These are phyloP conservation scores for Rutstroemia sydowiana DNA, from an alignment of 2,329 filamentous ascomycete genomes.

Conservation along the genomic window DNA sequence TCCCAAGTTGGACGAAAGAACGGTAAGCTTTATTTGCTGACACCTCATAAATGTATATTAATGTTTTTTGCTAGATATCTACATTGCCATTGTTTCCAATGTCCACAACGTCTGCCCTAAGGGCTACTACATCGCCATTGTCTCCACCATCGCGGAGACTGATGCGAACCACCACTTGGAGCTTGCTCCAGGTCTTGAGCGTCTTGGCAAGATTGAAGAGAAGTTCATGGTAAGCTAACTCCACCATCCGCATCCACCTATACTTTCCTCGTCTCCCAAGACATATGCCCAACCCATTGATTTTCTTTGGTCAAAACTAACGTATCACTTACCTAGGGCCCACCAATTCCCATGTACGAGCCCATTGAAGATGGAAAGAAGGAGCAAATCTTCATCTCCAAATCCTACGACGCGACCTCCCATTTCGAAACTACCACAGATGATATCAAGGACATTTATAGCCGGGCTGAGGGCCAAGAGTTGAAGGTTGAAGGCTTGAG, in stretches of 20 bases:
- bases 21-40: slow-evolving; percentile 31
- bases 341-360: slow-evolving; percentile 90
- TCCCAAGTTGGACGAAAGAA: slow-evolving; percentile 96
- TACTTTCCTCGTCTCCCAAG: neutral
- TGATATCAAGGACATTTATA: slow-evolving; percentile 92
- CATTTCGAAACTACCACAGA: slow-evolving; percentile 92
- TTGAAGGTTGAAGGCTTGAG: slow-evolving; percentile 59
- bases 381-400: slow-evolving; percentile 95
- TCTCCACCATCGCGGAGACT: slow-evolving; percentile 92
- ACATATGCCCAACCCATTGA: no score
- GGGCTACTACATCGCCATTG: slow-evolving; percentile 98
- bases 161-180: slow-evolving; percentile 92
- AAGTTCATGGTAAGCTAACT: slow-evolving; percentile 70
- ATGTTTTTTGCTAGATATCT: slow-evolving; percentile 60
- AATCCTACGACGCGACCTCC: slow-evolving; percentile 95
- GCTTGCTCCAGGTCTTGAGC: slow-evolving; percentile 84
- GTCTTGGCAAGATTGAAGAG: slow-evolving; percentile 90
- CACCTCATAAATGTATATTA: slow-evolving; percentile 7
- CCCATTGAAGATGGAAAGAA: slow-evolving; percentile 73
- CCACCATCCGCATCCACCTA: neutral
- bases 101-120: slow-evolving; percentile 98
- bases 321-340: slow-evolving; percentile 41
- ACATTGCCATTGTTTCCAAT: slow-evolving; percentile 90
- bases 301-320: slow-evolving; percentile 5
- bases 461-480: slow-evolving; percentile 62